Evolutionary conservation across 208 protist genomes (phyloP).

Genomic region (Trypanosoma vivax): DNA sequence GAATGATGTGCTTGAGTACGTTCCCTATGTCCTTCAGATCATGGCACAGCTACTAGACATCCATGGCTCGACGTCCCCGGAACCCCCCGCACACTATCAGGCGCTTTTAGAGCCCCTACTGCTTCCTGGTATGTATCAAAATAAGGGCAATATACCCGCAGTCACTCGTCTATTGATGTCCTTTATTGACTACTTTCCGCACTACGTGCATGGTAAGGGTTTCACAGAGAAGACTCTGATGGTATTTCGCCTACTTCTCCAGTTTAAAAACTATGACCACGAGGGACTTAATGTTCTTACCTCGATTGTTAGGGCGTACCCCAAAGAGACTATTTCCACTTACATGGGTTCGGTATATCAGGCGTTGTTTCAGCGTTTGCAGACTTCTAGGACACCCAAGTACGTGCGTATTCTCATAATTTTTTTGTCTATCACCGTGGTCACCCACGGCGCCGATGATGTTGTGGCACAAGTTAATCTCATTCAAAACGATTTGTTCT

Average conservation of each 20-base stretch:
- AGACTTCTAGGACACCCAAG: constrained; percentile 73
- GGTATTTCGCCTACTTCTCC: constrained; percentile 61
- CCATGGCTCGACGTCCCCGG: constrained; percentile 16
- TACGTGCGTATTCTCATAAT: constrained; percentile 86
- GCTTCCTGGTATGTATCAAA: constrained; percentile 49
- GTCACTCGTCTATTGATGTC: constrained; percentile 65
- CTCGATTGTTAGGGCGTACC: constrained; percentile 69
- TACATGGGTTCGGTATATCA: constrained; percentile 59
- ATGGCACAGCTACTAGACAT: constrained; percentile 92
- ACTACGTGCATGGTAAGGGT: constrained; percentile 48
- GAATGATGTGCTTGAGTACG: constrained; percentile 92
- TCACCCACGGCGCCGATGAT: constrained; percentile 50
- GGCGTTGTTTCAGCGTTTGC: constrained; percentile 67
- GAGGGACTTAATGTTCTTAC: constrained; percentile 86
- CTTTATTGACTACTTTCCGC: constrained; percentile 70
- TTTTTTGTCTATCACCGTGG: constrained; percentile 76
- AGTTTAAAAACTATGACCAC: constrained; percentile 86
- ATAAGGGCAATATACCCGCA: constrained; percentile 75
- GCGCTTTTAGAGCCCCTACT: constrained; percentile 58
- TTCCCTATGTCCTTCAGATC: constrained; percentile 96
- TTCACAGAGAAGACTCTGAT: constrained; percentile 57
- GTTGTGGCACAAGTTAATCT: constrained; percentile 53
- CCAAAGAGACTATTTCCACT: constrained; percentile 40
- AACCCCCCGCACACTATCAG: constrained; percentile 51
- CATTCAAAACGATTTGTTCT: constrained; percentile 75